These are phyloP conservation scores for Barnettozyma populi DNA, from an alignment of 805 yeast species.

Conservation along the genomic window DNA sequence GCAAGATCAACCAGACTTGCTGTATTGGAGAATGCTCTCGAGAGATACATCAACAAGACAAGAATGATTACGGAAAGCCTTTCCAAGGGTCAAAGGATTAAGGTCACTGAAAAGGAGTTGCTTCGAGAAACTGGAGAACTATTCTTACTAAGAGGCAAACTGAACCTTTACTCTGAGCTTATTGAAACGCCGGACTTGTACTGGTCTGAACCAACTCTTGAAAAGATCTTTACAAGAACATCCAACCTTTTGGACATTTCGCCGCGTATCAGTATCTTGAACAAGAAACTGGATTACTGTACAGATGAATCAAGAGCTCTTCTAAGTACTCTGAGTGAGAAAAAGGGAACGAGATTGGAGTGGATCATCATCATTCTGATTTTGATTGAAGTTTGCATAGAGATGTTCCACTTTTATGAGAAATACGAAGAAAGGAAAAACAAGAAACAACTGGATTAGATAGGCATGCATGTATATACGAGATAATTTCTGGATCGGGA, in stretches of 20 bases:
- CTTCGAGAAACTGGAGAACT: conserved; percentile 68
- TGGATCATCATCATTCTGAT: conserved; percentile 85
- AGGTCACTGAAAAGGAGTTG: conserved; percentile 54
- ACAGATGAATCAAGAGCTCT: conserved; percentile 83
- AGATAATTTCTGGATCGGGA: not conserved
- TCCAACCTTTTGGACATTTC: conserved; percentile 69
- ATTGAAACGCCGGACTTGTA: conserved; percentile 90
- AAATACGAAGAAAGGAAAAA: conserved; percentile 28
- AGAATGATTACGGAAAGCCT: conserved; percentile 59
- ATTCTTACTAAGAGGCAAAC: conserved; percentile 70
- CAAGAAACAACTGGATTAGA: not conserved
- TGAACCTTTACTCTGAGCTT: conserved; percentile 80
- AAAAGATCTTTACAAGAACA: conserved; percentile 64
- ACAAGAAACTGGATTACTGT: conserved; percentile 83
- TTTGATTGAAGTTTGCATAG: conserved; percentile 81
- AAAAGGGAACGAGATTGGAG: conserved; percentile 70
- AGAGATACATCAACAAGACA: conserved; percentile 58
- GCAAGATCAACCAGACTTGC: conserved; percentile 85
- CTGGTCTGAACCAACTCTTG: conserved; percentile 88
- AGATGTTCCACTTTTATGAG: conserved; percentile 68
- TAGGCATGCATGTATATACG: not conserved
- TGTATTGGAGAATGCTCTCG: conserved; percentile 67
- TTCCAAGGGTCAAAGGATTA: conserved; percentile 53
- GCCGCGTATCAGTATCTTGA: conserved; percentile 73
- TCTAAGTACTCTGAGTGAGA: conserved; percentile 68